phyloP scores from a whole-genome alignment of 805 yeast genomes.

The Crinitomyces ghanaensis region DNA sequence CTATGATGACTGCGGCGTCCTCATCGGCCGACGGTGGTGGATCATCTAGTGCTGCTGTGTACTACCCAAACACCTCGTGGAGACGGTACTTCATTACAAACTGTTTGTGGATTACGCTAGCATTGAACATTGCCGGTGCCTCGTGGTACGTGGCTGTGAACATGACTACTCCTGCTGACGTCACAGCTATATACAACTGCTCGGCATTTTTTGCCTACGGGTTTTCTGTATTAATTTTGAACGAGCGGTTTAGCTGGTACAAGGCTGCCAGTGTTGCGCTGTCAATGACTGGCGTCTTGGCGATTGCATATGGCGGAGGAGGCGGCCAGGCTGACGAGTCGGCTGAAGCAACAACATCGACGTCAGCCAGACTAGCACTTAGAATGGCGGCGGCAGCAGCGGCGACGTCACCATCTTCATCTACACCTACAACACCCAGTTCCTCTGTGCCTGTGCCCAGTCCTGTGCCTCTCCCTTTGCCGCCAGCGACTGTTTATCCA shows the following conservation, averaged over 20 bases:
- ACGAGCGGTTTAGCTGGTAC: conserved; percentile 50
- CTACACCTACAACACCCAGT: neutral
- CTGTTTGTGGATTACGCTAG: conserved; percentile 35
- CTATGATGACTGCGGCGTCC: conserved; percentile 18
- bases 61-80: no score
- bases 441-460: neutral
- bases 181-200: conserved; percentile 84
- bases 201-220: conserved; percentile 82
- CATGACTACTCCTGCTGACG: conserved; percentile 70
- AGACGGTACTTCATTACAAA: no score
- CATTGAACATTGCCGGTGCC: conserved; percentile 63
- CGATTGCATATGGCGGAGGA: conserved; percentile 61
- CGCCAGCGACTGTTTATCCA: conserved; percentile 33
- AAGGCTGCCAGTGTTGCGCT: conserved; percentile 58
- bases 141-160: conserved; percentile 83
- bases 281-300: conserved; percentile 64
- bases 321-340: conserved; percentile 17
- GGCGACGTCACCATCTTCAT: conserved; percentile 16
- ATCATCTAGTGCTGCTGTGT: no score
- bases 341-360: conserved; percentile 16
- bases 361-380: neutral
- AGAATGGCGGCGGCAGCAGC: no score
- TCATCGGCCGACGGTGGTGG: conserved; percentile 27
- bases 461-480: no score
- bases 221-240: conserved; percentile 64